phyloP scores from a whole-genome alignment of 768 basidiomycete species.

The Tulasnella sp. region DNA sequence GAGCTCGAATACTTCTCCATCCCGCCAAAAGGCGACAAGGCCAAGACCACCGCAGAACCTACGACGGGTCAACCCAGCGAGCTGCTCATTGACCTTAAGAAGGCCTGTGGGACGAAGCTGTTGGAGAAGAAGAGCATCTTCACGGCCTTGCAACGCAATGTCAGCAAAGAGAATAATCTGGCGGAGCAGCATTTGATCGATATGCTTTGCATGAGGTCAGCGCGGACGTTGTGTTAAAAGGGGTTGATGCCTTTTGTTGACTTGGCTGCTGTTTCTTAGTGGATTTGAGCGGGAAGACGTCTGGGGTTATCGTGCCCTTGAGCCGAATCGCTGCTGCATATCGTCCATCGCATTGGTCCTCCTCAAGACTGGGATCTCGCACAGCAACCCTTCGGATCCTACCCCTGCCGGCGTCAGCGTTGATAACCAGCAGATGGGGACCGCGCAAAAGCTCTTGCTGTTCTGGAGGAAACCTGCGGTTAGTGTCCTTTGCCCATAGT shows the following conservation, averaged over 20 bases:
- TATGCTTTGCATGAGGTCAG: slow-evolving; percentile 98
- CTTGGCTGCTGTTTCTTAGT: slow-evolving; percentile 33
- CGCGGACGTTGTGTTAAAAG: slow-evolving; percentile 17
- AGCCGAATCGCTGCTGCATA: slow-evolving; percentile 94
- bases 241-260: neutral
- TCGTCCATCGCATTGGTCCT: slow-evolving; percentile 96
- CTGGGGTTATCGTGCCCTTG: slow-evolving; percentile 95
- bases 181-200: slow-evolving; percentile 99
- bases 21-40: slow-evolving; percentile 54
- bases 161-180: slow-evolving; percentile 97
- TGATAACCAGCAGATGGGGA: slow-evolving; percentile 89
- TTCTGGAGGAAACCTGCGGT: slow-evolving; percentile 99
- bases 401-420: slow-evolving; percentile 65
- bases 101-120: slow-evolving; percentile 74
- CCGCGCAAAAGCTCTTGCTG: slow-evolving; percentile 88
- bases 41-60: slow-evolving; percentile 48
- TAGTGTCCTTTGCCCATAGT: no score
- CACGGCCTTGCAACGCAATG: slow-evolving; percentile 94
- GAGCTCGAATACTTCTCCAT: slow-evolving; percentile 98
- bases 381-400: slow-evolving; percentile 38
- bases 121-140: slow-evolving; percentile 89
- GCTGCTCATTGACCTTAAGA: slow-evolving; percentile 66
- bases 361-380: slow-evolving; percentile 91
- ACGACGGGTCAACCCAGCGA: slow-evolving; percentile 66
- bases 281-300: slow-evolving; percentile 96